Conservation (phyloP, 257 asterid species). For the Jacaranda copaia region DNA sequence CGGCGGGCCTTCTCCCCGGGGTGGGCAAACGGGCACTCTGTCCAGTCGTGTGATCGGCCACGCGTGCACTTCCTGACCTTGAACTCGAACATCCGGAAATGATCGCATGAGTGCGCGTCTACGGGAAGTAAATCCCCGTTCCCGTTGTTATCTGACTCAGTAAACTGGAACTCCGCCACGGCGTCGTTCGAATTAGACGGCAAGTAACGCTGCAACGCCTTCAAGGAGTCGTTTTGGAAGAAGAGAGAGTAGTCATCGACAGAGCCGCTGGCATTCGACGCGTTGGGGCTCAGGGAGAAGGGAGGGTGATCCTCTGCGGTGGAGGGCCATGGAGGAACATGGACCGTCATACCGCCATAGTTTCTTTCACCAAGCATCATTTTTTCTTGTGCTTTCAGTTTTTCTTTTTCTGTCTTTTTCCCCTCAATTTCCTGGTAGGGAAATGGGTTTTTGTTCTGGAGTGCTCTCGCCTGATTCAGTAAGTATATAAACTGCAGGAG, state of each 20-base stretch:
- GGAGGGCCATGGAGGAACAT: constrained; percentile 66
- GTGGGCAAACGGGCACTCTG: constrained; percentile 90
- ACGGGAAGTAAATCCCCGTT: constrained; percentile 56
- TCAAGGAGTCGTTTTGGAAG: constrained; percentile 46
- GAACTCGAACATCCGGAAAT: constrained; percentile 86
- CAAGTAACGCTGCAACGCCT: constrained; percentile 57
- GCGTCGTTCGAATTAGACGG: constrained; percentile 59
- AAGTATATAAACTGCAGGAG: constrained; percentile 62
- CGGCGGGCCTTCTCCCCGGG: constrained; percentile 95
- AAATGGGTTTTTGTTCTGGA: constrained; percentile 2
- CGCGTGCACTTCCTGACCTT: constrained; percentile 79
- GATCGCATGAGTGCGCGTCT: constrained; percentile 80
- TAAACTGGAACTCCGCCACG: constrained; percentile 27
- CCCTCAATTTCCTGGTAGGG: not conserved
- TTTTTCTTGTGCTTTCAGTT: not conserved
- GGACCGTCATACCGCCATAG: constrained; percentile 44
- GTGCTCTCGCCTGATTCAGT: constrained; percentile 26
- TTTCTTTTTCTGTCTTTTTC: not conserved
- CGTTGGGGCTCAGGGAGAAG: constrained; percentile 46
- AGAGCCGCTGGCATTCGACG: constrained; percentile 36
- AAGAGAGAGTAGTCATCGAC: constrained; percentile 53
- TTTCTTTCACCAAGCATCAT: constrained; percentile 65
- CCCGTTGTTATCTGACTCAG: constrained; percentile 47
- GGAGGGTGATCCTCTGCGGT: constrained; percentile 46
- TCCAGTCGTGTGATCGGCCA: constrained; percentile 89